Evolutionary conservation across 352 stramenopile genomes (phyloP), one percentile per base, ranked within the genome.

Genomic region (Phytophthora meadii): DNA sequence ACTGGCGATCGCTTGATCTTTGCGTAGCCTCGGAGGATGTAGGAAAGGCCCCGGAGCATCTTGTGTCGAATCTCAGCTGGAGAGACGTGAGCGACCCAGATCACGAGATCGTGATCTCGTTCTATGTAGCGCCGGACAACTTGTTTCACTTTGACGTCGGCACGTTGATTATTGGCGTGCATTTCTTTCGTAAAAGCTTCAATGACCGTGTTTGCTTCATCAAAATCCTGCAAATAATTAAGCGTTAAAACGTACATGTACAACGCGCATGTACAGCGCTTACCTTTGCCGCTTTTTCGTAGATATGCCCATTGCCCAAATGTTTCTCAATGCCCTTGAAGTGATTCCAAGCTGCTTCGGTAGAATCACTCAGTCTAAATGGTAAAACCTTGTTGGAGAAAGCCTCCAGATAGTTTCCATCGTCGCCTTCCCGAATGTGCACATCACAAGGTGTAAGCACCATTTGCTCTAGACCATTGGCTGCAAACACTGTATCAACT

Each of bases 181-280:
- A 65, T 48, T 44, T 76, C 72, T 25, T 77, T 62, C n/a, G 56
- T 65, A 34, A 74, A 80, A 11, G 52, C 48, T 41, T 80, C 68
- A 24, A 80, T 30, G 24, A 74, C 54, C 32, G 68, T 80, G 44
- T 65, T 62, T 4, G 49, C 55, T 10, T 61, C 63, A n/a, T 72
- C 63, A 17, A 68, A 36, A 47, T 70, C 56, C 72, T 80, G 41
- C 17, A 61, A 4, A 32, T 54, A 1, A 65, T 49, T 37, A 4
- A 34, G 30, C 30, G 30, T 34, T 34, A 34, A 34, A 34, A 8
- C 30, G 6, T 34, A 34, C 8, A 11, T 12, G 30, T 22, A 22
- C 30, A 34, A 34, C 8, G 30, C 8, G 1, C 2, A 8, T 30
- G 6, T 30, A 30, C 8, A 34, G 8, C 30, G 7, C 30, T 8